Conservation (phyloP, 2,329 filamentous ascomycete species). For the Beauveria pseudobassiana region DNA sequence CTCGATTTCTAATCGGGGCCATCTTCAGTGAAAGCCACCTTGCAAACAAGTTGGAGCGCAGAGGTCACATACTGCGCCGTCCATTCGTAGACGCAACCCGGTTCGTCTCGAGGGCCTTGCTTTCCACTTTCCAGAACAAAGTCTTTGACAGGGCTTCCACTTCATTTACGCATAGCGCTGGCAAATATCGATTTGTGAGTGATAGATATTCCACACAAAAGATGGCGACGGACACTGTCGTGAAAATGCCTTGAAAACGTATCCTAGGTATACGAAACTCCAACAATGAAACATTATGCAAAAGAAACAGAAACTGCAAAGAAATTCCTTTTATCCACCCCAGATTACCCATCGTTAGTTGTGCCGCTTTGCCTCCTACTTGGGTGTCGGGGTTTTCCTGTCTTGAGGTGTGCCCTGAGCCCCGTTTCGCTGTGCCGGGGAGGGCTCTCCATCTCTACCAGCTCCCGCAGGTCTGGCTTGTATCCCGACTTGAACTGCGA, state of each 20-base stretch:
- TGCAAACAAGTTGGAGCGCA: too few relatives aligned
- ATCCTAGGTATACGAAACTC: background rate
- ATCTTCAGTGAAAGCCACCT: too few relatives aligned
- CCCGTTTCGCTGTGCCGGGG: background rate
- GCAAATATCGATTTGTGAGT: background rate
- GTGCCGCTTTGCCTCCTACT: background rate
- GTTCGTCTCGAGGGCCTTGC: too few relatives aligned
- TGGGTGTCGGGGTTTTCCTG: background rate
- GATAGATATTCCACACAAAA: background rate
- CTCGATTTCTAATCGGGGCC: too few relatives aligned
- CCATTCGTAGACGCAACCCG: too few relatives aligned
- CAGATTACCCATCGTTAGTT: background rate
- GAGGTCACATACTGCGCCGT: too few relatives aligned
- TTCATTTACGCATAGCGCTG: too few relatives aligned
- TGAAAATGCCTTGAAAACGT: background rate
- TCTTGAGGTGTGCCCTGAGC: background rate
- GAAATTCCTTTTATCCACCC: background rate
- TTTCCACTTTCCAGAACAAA: too few relatives aligned
- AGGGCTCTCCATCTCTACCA: constrained; percentile 5
- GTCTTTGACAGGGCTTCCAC: too few relatives aligned
- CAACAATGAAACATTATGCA: background rate
- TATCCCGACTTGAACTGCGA: background rate
- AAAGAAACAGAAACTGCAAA: background rate
- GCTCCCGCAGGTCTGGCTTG: background rate
- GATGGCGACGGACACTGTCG: background rate